Conservation (phyloP, 345 rosid genomes). For the Citrus trifoliata region DNA sequence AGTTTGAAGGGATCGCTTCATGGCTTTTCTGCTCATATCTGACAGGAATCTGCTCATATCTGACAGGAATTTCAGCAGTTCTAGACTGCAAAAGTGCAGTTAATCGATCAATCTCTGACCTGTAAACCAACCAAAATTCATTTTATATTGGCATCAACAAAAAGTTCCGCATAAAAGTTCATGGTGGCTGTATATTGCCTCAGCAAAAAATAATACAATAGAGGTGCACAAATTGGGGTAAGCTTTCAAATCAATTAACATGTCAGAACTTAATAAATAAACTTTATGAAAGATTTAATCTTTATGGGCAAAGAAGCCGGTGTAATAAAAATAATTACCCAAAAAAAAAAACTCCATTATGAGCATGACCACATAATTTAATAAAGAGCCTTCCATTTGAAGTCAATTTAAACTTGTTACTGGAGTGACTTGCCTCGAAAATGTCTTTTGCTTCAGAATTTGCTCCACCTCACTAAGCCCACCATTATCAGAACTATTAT, state of each 20-base stretch:
- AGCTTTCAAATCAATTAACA: neutral
- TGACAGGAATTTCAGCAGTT: conserved; percentile 40
- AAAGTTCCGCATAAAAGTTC: neutral
- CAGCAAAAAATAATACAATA: neutral
- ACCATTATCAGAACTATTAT: conserved; percentile 22
- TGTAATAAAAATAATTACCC: neutral
- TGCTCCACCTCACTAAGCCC: conserved; percentile 51
- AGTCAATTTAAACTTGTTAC: neutral
- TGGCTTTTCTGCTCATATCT: conserved; percentile 41
- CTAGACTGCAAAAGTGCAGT: conserved; percentile 67
- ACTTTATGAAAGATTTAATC: neutral
- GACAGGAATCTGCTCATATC: conserved; percentile 34
- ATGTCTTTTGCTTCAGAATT: conserved; percentile 65
- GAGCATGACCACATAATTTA: neutral
- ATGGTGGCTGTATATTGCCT: neutral
- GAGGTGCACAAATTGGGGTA: neutral
- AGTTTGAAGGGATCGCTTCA: conserved; percentile 33
- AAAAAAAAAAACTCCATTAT: neutral
- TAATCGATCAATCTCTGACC: conserved; percentile 83
- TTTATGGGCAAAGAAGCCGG: neutral
- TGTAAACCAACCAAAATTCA: conserved; percentile 27
- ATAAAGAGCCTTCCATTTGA: neutral
- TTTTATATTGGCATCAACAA: neutral
- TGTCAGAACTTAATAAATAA: neutral
- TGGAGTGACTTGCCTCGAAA: conserved; percentile 55